These are phyloP conservation scores for Cyclostephanos tholiformis DNA, from an alignment of 108 stramenopile species.

Conservation along the genomic window DNA sequence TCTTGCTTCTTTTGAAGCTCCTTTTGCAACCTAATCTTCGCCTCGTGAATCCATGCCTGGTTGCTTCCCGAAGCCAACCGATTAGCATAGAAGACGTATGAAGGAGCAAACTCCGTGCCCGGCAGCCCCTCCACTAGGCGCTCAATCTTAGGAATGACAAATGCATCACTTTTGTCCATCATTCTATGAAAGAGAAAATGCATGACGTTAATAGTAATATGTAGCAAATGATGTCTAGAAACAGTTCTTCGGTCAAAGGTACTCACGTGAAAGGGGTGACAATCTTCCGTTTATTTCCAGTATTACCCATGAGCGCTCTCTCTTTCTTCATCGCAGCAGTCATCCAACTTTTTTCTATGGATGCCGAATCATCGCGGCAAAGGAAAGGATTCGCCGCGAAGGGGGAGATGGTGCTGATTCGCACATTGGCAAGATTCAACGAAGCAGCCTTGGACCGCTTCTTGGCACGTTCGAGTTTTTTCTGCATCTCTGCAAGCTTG, in stretches of 20 bases:
- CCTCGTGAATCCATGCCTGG: slow-evolving; percentile 65
- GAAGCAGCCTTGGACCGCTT: slow-evolving; percentile 52
- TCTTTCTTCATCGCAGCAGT: slow-evolving; percentile 73
- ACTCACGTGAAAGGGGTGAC: slow-evolving; percentile 53
- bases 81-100: slow-evolving; percentile 64
- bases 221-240: background rate
- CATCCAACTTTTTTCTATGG: slow-evolving; percentile 67
- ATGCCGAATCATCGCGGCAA: slow-evolving; percentile 34
- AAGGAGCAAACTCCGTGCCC: slow-evolving; percentile 67
- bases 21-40: slow-evolving; percentile 55
- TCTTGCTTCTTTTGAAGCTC: slow-evolving; percentile 47
- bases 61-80: slow-evolving; percentile 53
- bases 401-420: slow-evolving; percentile 63
- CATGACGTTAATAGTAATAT: slow-evolving; percentile 21
- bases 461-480: slow-evolving; percentile 43
- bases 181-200: slow-evolving; percentile 17
- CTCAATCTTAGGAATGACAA: slow-evolving; percentile 74
- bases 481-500: slow-evolving; percentile 45
- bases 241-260: background rate
- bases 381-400: slow-evolving; percentile 75
- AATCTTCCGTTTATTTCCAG: slow-evolving; percentile 80
- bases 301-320: slow-evolving; percentile 82
- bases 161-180: slow-evolving; percentile 78
- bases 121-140: slow-evolving; percentile 82
- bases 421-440: slow-evolving; percentile 56